Evolutionary conservation across 225 moss, liverwort and hornwort species (phyloP).

Genomic region (Ulota crispa): DNA sequence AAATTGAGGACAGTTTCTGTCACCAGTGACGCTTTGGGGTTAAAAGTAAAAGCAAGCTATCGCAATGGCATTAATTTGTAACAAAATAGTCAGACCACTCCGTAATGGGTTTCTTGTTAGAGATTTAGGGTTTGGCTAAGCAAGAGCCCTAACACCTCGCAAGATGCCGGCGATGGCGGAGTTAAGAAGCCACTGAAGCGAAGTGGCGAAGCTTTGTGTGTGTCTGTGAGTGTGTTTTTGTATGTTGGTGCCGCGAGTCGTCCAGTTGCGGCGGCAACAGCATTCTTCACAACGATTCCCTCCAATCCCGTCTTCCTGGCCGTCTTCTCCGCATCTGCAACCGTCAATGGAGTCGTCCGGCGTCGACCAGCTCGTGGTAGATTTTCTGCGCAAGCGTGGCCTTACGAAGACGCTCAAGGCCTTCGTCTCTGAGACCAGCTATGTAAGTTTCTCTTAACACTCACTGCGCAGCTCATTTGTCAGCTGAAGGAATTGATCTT

Average conservation of each 20-base stretch:
- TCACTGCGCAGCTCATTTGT: neutral
- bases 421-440: conserved; percentile 42
- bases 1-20: too few species aligned
- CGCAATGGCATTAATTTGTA: neutral
- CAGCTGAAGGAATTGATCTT: neutral
- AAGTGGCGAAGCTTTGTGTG: neutral
- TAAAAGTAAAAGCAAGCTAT: neutral
- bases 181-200: neutral
- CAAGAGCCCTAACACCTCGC: neutral
- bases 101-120: neutral
- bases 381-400: conserved; percentile 43
- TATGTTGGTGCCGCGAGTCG: conserved; percentile 58
- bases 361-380: conserved; percentile 47
- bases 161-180: conserved; percentile 8
- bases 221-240: neutral
- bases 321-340: neutral
- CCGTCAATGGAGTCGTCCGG: conserved; percentile 32
- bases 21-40: too few species aligned
- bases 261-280: conserved; percentile 42
- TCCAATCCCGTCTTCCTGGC: neutral
- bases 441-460: conserved; percentile 26
- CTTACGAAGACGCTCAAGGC: conserved; percentile 44
- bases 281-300: neutral
- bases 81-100: neutral
- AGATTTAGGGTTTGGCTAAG: conserved; percentile 3